These are phyloP conservation scores for Rutidosis leptorrhynchoides DNA, from an alignment of 129 eudicot genomes.

Conservation along the genomic window DNA sequence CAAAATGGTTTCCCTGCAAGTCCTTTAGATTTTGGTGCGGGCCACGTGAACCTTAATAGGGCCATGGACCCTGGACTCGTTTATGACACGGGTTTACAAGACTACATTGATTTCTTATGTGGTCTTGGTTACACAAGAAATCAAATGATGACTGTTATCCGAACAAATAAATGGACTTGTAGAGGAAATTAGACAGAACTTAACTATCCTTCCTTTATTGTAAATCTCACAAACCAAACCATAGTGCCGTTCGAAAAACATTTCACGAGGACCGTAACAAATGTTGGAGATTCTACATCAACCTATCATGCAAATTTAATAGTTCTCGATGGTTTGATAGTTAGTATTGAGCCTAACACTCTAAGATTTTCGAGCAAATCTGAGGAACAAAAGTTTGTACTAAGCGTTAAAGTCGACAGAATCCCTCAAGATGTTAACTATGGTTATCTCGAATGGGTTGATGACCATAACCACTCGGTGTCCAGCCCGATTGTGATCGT, in stretches of 20 bases:
- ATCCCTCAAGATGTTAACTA: conserved; percentile 16
- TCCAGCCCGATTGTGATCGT: conserved; percentile 36
- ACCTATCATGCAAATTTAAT: conserved; percentile 14
- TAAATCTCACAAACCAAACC: conserved; percentile 7
- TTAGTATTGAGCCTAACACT: conserved; percentile 24
- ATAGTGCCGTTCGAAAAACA: conserved; percentile 1
- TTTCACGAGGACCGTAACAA: conserved; percentile 26
- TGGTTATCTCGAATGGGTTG: conserved; percentile 39
- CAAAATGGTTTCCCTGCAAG: conserved; percentile 17
- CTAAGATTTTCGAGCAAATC: conserved; percentile 24
- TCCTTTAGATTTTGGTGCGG: conserved; percentile 40
- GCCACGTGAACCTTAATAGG: conserved; percentile 35
- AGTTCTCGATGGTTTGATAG: conserved; percentile 26
- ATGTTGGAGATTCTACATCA: conserved; percentile 34
- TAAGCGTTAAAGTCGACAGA: conserved; percentile 17
- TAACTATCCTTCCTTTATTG: conserved; percentile 44
- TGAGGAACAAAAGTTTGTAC: conserved; percentile 24
- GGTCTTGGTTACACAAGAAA: conserved; percentile 28
- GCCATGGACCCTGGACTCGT: conserved; percentile 45
- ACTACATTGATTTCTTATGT: conserved; percentile 38
- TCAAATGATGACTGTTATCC: conserved; percentile 29
- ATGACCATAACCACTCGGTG: conserved; percentile 30
- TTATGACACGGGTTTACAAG: conserved; percentile 35
- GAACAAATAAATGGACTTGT: conserved; percentile 32
- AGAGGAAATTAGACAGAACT: conserved; percentile 19